phyloP scores from a whole-genome alignment of 2,329 filamentous ascomycete genomes.

The Nemania diffusa region DNA sequence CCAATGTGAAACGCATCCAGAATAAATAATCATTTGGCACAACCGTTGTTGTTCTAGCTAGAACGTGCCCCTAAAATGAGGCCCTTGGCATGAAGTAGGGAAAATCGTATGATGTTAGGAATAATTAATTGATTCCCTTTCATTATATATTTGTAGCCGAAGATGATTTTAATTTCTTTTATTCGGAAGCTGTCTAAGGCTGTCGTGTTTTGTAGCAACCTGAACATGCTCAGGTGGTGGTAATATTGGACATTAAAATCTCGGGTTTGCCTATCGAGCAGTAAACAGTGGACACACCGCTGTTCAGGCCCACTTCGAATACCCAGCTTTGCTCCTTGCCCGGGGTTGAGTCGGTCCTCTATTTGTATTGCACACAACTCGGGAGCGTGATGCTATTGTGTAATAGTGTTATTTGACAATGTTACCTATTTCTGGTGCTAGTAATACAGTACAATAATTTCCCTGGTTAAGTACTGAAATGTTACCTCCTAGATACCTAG shows the following conservation, averaged over 20 bases:
- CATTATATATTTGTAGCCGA: neutral
- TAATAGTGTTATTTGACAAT: neutral
- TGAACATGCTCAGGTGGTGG: neutral
- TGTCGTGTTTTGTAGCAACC: neutral
- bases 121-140: neutral
- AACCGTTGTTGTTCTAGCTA: neutral
- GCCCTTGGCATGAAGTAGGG: neutral
- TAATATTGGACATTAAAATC: neutral
- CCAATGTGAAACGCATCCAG: constrained; percentile 7
- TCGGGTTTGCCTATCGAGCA: neutral
- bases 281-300: constrained; percentile 25
- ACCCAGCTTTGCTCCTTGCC: neutral
- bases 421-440: neutral
- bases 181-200: neutral
- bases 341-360: neutral
- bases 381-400: neutral
- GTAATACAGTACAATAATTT: neutral
- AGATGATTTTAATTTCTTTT: neutral
- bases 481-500: too few species aligned
- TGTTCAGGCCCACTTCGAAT: constrained; percentile 24
- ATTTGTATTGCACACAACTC: neutral
- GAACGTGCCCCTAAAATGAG: constrained; percentile 2
- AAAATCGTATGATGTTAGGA: neutral
- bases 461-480: too few species aligned
- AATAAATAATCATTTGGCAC: constrained; percentile 7